Evolutionary conservation across 176 grass and related monocot genomes (phyloP).

Genomic region (Guadua angustifolia): DNA sequence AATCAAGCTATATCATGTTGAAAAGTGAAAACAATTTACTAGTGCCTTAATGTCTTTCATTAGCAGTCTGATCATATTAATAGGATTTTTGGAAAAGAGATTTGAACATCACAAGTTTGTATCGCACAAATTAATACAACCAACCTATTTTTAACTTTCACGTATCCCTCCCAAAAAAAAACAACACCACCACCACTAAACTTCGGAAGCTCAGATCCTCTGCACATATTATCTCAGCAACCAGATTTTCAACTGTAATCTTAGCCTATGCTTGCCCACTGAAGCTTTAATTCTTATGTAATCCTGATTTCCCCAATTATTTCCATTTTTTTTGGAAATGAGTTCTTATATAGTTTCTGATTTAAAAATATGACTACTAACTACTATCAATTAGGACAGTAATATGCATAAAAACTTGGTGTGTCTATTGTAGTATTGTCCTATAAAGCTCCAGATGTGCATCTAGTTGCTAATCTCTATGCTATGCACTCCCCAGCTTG

Average conservation of each 20-base stretch:
- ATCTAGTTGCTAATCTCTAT: conserved; percentile 11
- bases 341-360: neutral
- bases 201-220: conserved; percentile 14
- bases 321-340: conserved; percentile 3
- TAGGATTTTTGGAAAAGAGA: neutral
- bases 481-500: neutral
- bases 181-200: neutral
- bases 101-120: neutral
- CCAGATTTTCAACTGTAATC: neutral
- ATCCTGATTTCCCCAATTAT: neutral
- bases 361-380: conserved; percentile 10
- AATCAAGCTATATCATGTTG: neutral
- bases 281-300: neutral
- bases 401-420: conserved; percentile 1
- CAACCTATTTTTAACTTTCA: neutral
- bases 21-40: conserved; percentile 4
- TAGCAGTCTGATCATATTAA: conserved; percentile 6
- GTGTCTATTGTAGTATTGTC: neutral
- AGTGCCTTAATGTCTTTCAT: neutral
- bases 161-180: neutral
- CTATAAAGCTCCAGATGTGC: neutral
- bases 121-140: neutral
- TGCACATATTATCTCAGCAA: neutral
- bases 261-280: neutral
- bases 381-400: neutral